Conservation (phyloP, 106 monocot species). For the Cymbidium sinense region DNA sequence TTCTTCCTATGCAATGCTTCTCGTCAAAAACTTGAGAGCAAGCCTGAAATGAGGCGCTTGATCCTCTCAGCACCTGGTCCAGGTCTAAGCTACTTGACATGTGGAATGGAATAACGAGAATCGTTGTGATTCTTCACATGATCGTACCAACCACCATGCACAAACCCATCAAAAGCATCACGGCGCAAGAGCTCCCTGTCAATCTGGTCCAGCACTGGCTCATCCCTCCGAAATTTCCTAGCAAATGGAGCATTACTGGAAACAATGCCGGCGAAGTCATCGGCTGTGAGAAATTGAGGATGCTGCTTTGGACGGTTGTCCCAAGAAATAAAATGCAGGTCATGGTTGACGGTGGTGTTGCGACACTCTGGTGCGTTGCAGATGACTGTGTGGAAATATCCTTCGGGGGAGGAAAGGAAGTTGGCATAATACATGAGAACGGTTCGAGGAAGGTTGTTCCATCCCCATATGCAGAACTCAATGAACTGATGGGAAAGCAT, state of each 20-base stretch:
- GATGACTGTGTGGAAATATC: too few relatives aligned
- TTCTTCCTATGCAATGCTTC: conserved; percentile 19
- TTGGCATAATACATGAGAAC: conserved; percentile 56
- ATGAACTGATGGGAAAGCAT: conserved; percentile 39
- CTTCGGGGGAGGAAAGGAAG: conserved; percentile 54
- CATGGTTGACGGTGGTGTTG: conserved; percentile 54
- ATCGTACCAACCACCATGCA: conserved; percentile 29
- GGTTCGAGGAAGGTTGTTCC: conserved; percentile 44
- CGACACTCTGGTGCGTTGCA: conserved; percentile 45
- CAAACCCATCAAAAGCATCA: conserved; percentile 9
- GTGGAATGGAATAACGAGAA: conserved; percentile 9
- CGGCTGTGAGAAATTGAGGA: conserved; percentile 33
- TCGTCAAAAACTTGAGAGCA: conserved; percentile 9
- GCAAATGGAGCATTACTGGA: conserved; percentile 36
- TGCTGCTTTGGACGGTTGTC: conserved; percentile 56
- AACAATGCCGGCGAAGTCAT: conserved; percentile 27
- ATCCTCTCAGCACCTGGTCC: conserved; percentile 30
- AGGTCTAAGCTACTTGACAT: conserved; percentile 11
- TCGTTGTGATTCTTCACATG: conserved; percentile 6
- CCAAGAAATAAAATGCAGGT: conserved; percentile 52
- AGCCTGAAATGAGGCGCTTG: conserved; percentile 15
- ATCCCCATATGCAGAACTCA: conserved; percentile 50
- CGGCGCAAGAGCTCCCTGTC: conserved; percentile 29
- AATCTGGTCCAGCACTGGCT: conserved; percentile 36
- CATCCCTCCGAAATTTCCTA: conserved; percentile 18